These are phyloP conservation scores for Claviceps fusiformis DNA, from an alignment of 2,329 filamentous ascomycete species.

Conservation along the genomic window DNA sequence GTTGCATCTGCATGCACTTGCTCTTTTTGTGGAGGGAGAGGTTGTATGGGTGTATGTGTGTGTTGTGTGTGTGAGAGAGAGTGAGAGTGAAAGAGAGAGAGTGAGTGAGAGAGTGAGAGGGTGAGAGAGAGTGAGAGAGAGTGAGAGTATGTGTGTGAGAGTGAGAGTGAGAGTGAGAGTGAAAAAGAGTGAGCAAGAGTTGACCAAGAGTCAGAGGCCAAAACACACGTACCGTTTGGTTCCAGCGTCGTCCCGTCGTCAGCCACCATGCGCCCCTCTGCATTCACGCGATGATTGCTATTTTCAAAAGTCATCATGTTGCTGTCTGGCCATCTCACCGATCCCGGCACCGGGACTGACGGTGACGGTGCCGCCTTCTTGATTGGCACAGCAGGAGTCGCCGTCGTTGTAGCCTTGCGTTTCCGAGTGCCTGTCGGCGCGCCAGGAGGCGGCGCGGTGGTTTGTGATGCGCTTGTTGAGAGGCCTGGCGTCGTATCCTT, in stretches of 20 bases:
- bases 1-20: constrained; percentile 1
- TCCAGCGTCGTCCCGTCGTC: constrained; percentile 79
- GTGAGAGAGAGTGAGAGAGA: background rate
- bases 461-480: constrained; percentile 12
- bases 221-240: constrained; percentile 60
- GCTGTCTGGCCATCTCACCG: constrained; percentile 42
- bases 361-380: constrained; percentile 10
- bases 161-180: too few relatives aligned
- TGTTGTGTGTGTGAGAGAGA: background rate
- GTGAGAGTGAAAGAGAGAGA: background rate
- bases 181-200: too few relatives aligned
- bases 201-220: background rate
- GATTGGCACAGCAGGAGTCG: constrained; percentile 8
- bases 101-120: background rate
- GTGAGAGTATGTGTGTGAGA: too few relatives aligned
- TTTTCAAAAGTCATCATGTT: constrained; percentile 85
- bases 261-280: constrained; percentile 63
- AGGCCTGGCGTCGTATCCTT: constrained; percentile 17
- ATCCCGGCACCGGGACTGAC: constrained; percentile 22
- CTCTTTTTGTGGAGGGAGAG: background rate
- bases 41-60: too few relatives aligned
- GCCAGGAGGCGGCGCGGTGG: constrained; percentile 35
- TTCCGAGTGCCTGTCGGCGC: constrained; percentile 53
- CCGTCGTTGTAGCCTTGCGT: constrained; percentile 55
- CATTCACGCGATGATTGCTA: constrained; percentile 50